phyloP scores from a whole-genome alignment of 176 grass and related monocot species.

The Eleusine indica region DNA sequence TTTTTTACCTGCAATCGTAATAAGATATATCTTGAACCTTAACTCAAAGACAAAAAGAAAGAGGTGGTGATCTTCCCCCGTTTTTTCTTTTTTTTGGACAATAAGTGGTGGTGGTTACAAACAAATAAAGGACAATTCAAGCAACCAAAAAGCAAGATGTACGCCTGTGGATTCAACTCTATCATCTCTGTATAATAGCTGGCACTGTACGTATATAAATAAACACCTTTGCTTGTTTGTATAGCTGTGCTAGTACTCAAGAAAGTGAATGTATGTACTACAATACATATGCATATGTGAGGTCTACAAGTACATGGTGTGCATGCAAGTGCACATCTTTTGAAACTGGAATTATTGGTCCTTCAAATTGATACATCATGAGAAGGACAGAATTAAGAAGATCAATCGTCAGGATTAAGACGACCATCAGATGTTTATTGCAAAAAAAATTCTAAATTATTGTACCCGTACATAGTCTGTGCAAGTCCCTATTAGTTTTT shows the following conservation, averaged over 20 bases:
- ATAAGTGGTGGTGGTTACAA: slow-evolving; percentile 1
- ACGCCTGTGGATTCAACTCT: slow-evolving; percentile 35
- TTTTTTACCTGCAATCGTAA: not conserved
- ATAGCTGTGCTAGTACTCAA: not conserved
- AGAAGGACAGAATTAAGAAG: slow-evolving; percentile 8
- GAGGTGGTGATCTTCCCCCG: not conserved
- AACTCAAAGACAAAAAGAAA: too few species aligned
- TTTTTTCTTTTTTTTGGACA: not conserved
- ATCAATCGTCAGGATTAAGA: not conserved
- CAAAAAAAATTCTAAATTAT: not conserved
- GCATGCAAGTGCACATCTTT: slow-evolving; percentile 40
- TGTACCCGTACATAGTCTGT: not conserved
- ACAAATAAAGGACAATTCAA: not conserved
- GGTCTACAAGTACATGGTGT: slow-evolving; percentile 30
- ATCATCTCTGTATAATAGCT: slow-evolving; percentile 32
- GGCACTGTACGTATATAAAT: not conserved
- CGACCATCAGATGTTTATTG: not conserved
- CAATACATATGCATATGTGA: not conserved
- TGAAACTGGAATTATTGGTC: not conserved
- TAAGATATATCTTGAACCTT: not conserved
- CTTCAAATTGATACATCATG: not conserved
- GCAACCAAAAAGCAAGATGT: slow-evolving; percentile 40
- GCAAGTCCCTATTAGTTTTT: not conserved
- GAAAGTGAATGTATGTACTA: not conserved
- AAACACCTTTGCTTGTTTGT: slow-evolving; percentile 19